Evolutionary conservation across 2,329 filamentous ascomycete genomes (phyloP), one percentile per base, ranked within the genome.

Genomic region (Neurospora crassa): DNA sequence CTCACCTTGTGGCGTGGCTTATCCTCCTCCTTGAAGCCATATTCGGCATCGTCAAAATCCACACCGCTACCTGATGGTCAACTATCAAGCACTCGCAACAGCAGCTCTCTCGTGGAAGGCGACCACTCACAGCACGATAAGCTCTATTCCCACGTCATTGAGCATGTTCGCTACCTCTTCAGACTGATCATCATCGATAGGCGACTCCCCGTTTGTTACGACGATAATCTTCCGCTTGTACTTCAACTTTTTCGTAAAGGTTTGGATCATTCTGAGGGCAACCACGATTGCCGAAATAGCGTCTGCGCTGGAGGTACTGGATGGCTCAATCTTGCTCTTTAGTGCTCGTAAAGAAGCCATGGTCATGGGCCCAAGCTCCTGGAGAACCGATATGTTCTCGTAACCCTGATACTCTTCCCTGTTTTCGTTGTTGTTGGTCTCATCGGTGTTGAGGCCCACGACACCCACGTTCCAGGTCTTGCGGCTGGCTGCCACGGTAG

Each of bases 11-110:
- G 79, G 0, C 79, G 75, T 20, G 90, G 83, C 79, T 99, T 99
- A 74, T 92, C 88, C 79, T 97, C 94, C 81, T 98, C 95, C 79
- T 97, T 97, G 78, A 93, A 92, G 59, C 94, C 94, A 78, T 91
- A 97, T 2, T 97, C 94, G 1, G 88, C 79, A 79, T 97, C 94
- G 78, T 99, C 94, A 80, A 99, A 98, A 79, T 99, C 96, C 20
- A 97, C 88, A 16, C 96, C 96, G 70, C 91, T 94, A 59, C 7
- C 34, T 5, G 16, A 29, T 34, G 5, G 73, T 69, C 63, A 74
- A 70, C 63, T 10, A 70, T 70, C 18, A 20, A 11, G 16, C 14
- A 7, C 3, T 29, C 6, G n/a, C 5, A n/a, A n/a, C 12, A 41
- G 18, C 70, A 29, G 4, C 7, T 10, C 12, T 63, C 29, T 16